These are phyloP conservation scores for Adansonia digitata DNA, from an alignment of 345 rosid genomes.

Conservation along the genomic window DNA sequence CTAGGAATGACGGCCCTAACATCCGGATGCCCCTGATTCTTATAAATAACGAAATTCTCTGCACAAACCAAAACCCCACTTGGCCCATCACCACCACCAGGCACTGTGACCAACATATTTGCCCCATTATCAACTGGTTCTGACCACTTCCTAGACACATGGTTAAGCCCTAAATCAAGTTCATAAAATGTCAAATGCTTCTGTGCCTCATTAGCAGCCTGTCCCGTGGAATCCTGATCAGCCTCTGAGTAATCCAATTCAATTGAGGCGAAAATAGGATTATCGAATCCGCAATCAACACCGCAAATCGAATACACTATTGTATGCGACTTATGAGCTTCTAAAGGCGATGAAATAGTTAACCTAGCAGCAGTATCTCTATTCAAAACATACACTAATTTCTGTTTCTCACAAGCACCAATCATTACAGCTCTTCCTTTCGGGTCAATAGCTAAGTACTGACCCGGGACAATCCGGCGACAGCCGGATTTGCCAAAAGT, in stretches of 20 bases:
- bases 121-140: constrained; percentile 95
- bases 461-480: constrained; percentile 92
- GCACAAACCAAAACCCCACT: constrained; percentile 97
- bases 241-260: constrained; percentile 97
- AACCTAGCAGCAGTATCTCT: constrained; percentile 89
- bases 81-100: constrained; percentile 98
- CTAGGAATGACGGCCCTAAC: constrained; percentile 93
- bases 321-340: constrained; percentile 95
- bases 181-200: constrained; percentile 92
- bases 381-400: constrained; percentile 87
- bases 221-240: constrained; percentile 86
- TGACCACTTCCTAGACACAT: constrained; percentile 96
- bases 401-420: constrained; percentile 96
- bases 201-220: constrained; percentile 83
- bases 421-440: constrained; percentile 95
- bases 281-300: constrained; percentile 94
- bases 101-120: constrained; percentile 92
- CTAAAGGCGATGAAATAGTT: constrained; percentile 93
- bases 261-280: constrained; percentile 85
- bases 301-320: constrained; percentile 77
- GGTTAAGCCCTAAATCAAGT: constrained; percentile 93
- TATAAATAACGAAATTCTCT: constrained; percentile 93
- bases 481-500: constrained; percentile 97
- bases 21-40: constrained; percentile 91
- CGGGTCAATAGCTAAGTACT: constrained; percentile 85